phyloP scores from a whole-genome alignment of 345 rosid genomes.

The Toxicodendron radicans region DNA sequence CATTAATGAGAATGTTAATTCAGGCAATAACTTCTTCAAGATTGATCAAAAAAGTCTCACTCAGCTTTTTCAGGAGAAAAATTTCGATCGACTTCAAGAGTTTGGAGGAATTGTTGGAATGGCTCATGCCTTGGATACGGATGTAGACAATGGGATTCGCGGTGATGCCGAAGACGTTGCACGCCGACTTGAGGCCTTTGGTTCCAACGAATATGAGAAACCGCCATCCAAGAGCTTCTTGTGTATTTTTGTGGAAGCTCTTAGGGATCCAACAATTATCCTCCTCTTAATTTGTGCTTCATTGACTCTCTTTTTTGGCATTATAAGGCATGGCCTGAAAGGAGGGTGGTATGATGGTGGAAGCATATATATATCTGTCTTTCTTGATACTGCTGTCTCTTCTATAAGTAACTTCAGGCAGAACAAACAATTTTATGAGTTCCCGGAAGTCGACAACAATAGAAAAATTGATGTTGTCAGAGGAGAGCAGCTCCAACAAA shows the following conservation, averaged over 20 bases:
- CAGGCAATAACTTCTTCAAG: constrained; percentile 5
- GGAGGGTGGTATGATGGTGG: constrained; percentile 41
- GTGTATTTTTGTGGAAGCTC: too few species aligned
- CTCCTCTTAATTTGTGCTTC: too few species aligned
- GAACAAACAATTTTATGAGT: constrained; percentile 24
- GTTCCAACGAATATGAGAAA: constrained; percentile 36
- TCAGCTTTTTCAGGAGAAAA: constrained; percentile 21
- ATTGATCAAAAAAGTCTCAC: constrained; percentile 23
- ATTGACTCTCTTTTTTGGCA: too few species aligned
- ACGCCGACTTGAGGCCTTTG: constrained; percentile 29
- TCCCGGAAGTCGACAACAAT: constrained; percentile 19
- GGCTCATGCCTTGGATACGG: constrained; percentile 23
- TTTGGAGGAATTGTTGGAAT: constrained; percentile 26
- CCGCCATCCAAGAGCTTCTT: constrained; percentile 19
- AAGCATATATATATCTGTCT: constrained; percentile 27
- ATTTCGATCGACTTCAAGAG: neutral
- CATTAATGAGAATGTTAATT: too few species aligned
- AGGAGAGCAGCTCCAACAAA: constrained; percentile 2
- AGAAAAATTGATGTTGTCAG: constrained; percentile 20
- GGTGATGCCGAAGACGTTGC: constrained; percentile 24
- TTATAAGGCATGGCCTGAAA: constrained; percentile 22
- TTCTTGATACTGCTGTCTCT: constrained; percentile 25
- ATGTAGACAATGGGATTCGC: constrained; percentile 19
- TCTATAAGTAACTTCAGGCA: constrained; percentile 24
- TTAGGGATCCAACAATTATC: too few species aligned